Conservation (phyloP, 2,329 filamentous ascomycete species). For the Penicillium occitanis region DNA sequence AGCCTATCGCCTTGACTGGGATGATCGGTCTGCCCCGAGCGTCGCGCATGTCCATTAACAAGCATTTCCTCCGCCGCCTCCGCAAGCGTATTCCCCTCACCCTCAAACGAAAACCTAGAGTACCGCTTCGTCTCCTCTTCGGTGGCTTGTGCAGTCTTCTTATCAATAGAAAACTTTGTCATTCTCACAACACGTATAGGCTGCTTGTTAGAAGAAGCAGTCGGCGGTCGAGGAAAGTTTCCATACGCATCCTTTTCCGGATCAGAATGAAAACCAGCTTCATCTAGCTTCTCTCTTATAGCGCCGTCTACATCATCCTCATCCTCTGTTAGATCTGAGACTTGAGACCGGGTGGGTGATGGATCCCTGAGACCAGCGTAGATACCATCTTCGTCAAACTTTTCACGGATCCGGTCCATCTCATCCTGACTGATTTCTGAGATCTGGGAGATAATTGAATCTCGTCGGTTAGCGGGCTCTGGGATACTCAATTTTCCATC, state of each 20-base stretch:
- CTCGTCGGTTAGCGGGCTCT: not conserved
- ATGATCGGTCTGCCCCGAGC: not conserved
- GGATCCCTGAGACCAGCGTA: conserved; percentile 3
- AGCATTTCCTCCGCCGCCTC: conserved; percentile 18
- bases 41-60: conserved; percentile 5
- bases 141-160: not conserved
- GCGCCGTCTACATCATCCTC: conserved; percentile 12
- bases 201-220: not conserved
- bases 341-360: conserved; percentile 16
- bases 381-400: conserved; percentile 20
- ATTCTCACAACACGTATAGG: conserved; percentile 18
- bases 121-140: conserved; percentile 14
- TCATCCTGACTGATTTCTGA: conserved; percentile 21
- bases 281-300: conserved; percentile 18
- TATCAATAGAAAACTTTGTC: conserved; percentile 8
- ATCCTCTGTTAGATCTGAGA: conserved; percentile 17
- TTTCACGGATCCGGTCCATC: conserved; percentile 19
- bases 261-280: conserved; percentile 10
- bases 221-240: not conserved
- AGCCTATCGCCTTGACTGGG: not conserved
- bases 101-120: conserved; percentile 21
- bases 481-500: not conserved
- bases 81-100: conserved; percentile 17
- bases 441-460: conserved; percentile 16
- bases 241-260: conserved; percentile 3